Percentiles rank a stretch among this genome's conserved stretches.
phyloP scores from a whole-genome alignment of 2,329 filamentous ascomycete genomes.

The Raffaelea ambrosiae region DNA sequence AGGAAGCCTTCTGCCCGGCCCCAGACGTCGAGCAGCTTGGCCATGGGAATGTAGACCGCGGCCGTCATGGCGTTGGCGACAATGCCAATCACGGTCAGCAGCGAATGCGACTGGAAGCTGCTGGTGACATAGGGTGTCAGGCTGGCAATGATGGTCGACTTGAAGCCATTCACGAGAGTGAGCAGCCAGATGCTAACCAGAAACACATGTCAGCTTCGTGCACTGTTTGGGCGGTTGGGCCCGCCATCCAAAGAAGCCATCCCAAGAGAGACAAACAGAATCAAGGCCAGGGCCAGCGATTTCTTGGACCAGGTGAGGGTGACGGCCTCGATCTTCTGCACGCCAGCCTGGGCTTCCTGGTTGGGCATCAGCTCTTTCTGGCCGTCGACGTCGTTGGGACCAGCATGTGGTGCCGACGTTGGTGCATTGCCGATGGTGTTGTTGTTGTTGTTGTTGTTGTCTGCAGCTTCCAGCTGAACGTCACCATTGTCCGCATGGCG shows the following conservation, averaged over 20 bases:
- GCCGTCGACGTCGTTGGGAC: not conserved
- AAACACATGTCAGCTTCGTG: not conserved
- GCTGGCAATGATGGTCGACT: constrained; percentile 33
- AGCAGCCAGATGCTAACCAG: constrained; percentile 34
- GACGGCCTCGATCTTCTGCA: constrained; percentile 37
- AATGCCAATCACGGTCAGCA: constrained; percentile 44
- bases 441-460: too few relatives aligned
- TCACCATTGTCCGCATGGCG: too few relatives aligned
- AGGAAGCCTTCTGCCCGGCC: constrained; percentile 37
- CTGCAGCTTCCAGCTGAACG: too few relatives aligned
- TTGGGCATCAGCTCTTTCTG: not conserved
- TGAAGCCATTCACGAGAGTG: constrained; percentile 41
- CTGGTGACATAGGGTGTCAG: constrained; percentile 38
- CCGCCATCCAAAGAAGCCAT: too few relatives aligned
- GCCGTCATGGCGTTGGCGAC: constrained; percentile 46
- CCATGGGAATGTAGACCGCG: constrained; percentile 43
- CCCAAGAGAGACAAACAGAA: constrained; percentile 25
- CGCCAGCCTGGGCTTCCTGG: constrained; percentile 31
- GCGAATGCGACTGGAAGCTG: constrained; percentile 42
- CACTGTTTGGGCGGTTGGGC: not conserved
- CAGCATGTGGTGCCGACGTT: too few relatives aligned
- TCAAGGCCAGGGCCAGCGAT: constrained; percentile 32
- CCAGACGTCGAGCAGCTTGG: constrained; percentile 39
- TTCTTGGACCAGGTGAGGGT: constrained; percentile 32
- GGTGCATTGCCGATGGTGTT: too few relatives aligned